phyloP scores from a whole-genome alignment of 2,329 filamentous ascomycete genomes.

The Phaeosphaeriaceae sp. region DNA sequence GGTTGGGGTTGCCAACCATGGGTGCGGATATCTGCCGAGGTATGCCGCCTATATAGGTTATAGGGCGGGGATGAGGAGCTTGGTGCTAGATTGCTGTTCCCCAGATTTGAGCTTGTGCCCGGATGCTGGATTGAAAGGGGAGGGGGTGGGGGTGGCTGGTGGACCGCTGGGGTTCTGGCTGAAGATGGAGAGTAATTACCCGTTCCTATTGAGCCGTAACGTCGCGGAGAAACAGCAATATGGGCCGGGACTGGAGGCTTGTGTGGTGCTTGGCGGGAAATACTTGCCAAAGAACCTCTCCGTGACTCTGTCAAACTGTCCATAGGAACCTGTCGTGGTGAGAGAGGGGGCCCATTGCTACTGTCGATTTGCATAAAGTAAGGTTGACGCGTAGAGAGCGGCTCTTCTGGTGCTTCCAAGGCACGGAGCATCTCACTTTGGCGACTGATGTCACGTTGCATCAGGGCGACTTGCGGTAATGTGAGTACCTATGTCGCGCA shows the following conservation, averaged over 20 bases:
- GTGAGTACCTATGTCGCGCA: constrained; percentile 29
- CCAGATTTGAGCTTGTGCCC: constrained; percentile 59
- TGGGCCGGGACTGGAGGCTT: constrained; percentile 82
- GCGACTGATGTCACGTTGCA: constrained; percentile 68
- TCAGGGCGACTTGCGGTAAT: constrained; percentile 47
- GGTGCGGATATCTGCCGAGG: constrained; percentile 89
- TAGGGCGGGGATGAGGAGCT: constrained; percentile 61
- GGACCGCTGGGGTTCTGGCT: constrained; percentile 73
- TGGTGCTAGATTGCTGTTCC: constrained; percentile 47
- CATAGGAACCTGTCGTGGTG: constrained; percentile 83
- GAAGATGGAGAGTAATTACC: constrained; percentile 73
- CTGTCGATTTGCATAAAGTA: constrained; percentile 52
- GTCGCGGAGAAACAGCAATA: constrained; percentile 76
- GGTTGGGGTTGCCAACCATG: constrained; percentile 67
- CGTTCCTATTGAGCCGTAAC: constrained; percentile 86
- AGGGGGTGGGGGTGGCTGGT: constrained; percentile 65
- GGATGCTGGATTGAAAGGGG: constrained; percentile 69
- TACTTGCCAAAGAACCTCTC: constrained; percentile 65
- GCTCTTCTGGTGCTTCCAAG: constrained; percentile 69
- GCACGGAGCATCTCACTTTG: constrained; percentile 65
- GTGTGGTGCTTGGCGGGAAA: constrained; percentile 68
- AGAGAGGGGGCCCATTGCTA: constrained; percentile 72
- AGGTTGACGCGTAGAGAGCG: constrained; percentile 61
- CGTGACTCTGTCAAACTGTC: constrained; percentile 71
- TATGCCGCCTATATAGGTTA: constrained; percentile 83